Base-by-base conservation (phyloP, 345 rosid genomes). In the Sapria himalayana region DNA sequence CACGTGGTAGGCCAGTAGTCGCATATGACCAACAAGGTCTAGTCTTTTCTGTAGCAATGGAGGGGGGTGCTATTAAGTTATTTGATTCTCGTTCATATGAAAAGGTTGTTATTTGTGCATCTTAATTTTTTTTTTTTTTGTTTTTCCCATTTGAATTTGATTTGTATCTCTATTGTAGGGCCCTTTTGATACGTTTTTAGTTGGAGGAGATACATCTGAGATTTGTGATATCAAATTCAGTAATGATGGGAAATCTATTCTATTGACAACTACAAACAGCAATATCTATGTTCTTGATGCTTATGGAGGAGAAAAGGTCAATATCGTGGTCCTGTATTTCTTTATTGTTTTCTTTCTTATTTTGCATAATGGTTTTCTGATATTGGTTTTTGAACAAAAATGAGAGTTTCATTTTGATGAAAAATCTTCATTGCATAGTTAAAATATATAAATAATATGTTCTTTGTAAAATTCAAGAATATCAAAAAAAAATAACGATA, bases 11-110 rank as follows among this genome's bases (percentile, higher is more conserved):
- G 53, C 98, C 95, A 31, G 75, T 93, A 1, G 95, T 84, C 58
- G 98, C 95, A 12, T 84, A 74, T 62, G 95, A 89, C 61, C 95
- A 89, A 68, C 95, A 89, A 64, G 98, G 86, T 41, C 77, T 89
- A 34, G 98, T 89, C 36, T 89, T 89, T 71, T 94, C 98, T 7
- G 92, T 89, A 65, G 93, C 93, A 44, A 77, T 84, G 95, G 95
- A 89, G 84, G 95, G 93, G 33, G 93, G 95, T 50, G 98, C 93
- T 24, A 79, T 82, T 54, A 89, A 89, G 59, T 58, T 89, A 44
- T 89, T 89, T 64, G 95, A 89, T 61, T 89, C 93, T 32, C 78
- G 93, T 54, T 71, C 86, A 34, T 82, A 79, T 35, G 98, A 82
- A 55, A 89, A 82, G 98, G 95, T 82, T 52, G 31, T 41, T 41